A percentile compares a stretch with the other conserved stretches of the same genome.
phyloP scores from a whole-genome alignment of 1,284 basidiomycete species.

The Athelia sp. region DNA sequence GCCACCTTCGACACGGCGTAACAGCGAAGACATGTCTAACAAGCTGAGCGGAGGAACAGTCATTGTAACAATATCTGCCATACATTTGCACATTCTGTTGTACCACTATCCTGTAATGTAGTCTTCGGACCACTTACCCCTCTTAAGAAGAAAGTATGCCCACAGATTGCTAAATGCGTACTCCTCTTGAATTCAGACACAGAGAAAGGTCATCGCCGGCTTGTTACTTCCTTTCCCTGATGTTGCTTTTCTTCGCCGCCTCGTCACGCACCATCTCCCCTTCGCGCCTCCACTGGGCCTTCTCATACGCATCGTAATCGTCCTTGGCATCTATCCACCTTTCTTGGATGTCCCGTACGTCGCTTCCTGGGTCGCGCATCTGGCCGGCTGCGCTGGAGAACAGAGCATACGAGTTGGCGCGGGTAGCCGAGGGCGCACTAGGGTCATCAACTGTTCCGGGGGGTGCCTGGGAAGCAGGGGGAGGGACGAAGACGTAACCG shows the following conservation, averaged over 20 bases:
- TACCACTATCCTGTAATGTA: too few species aligned
- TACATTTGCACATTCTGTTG: too few species aligned
- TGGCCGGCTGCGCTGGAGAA: conserved; percentile 63
- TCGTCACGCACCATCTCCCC: conserved; percentile 35
- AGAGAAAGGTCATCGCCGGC: too few species aligned
- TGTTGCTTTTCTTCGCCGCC: conserved; percentile 20
- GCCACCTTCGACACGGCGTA: too few species aligned
- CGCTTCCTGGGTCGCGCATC: conserved; percentile 48
- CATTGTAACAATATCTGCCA: too few species aligned
- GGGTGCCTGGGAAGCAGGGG: conserved; percentile 42
- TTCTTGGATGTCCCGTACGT: conserved; percentile 82
- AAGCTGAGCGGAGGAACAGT: too few species aligned
- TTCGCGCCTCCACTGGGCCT: conserved; percentile 62
- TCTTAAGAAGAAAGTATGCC: too few species aligned
- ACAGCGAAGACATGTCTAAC: too few species aligned
- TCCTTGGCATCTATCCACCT: conserved; percentile 81
- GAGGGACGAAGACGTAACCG: conserved; percentile 82
- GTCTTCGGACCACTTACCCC: too few species aligned
- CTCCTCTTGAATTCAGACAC: too few species aligned
- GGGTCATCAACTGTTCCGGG: conserved; percentile 43
- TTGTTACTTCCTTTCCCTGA: too few species aligned
- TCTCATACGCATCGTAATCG: conserved; percentile 76
- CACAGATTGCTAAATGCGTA: too few species aligned
- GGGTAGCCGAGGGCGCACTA: conserved; percentile 37
- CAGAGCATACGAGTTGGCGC: conserved; percentile 62